Conservation (phyloP, 2,329 filamentous ascomycete species). For the Dactylonectria estremocensis region DNA sequence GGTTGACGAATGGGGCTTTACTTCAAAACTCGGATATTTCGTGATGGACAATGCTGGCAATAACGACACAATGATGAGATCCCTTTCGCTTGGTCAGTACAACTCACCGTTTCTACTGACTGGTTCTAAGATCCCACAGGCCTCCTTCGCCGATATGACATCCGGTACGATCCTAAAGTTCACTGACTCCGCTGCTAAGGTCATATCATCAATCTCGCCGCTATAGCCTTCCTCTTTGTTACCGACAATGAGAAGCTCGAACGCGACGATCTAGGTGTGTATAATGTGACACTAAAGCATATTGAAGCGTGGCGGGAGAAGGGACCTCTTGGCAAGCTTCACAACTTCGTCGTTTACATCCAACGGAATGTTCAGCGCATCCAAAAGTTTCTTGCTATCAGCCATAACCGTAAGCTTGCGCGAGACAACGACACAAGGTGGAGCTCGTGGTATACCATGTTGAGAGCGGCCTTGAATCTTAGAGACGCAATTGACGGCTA, state of each 20-base stretch:
- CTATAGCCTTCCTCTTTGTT: slow-evolving; percentile 26
- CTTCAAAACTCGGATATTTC: not conserved
- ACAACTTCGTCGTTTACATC: slow-evolving; percentile 26
- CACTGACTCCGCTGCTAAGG: slow-evolving; percentile 18
- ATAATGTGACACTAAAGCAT: slow-evolving; percentile 22
- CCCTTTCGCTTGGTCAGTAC: slow-evolving; percentile 10
- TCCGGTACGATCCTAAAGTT: slow-evolving; percentile 22
- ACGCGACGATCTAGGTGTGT: slow-evolving; percentile 12
- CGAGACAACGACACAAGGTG: not conserved
- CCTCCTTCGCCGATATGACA: slow-evolving; percentile 22
- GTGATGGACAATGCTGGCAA: too few species aligned
- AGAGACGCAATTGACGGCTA: not conserved
- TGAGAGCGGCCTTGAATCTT: not conserved
- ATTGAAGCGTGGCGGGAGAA: not conserved
- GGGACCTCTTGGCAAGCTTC: slow-evolving; percentile 19
- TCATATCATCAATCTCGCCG: slow-evolving; percentile 20
- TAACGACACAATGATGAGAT: not conserved
- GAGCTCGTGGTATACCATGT: not conserved
- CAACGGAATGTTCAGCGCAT: slow-evolving; percentile 14
- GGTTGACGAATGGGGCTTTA: not conserved
- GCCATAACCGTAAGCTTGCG: slow-evolving; percentile 19
- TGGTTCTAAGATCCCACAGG: slow-evolving; percentile 20
- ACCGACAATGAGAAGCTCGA: slow-evolving; percentile 26
- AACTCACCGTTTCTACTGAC: slow-evolving; percentile 14
- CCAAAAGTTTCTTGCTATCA: slow-evolving; percentile 23